Conservation (phyloP, 2,329 filamentous ascomycete species). For the Calonectria ilicicola region DNA sequence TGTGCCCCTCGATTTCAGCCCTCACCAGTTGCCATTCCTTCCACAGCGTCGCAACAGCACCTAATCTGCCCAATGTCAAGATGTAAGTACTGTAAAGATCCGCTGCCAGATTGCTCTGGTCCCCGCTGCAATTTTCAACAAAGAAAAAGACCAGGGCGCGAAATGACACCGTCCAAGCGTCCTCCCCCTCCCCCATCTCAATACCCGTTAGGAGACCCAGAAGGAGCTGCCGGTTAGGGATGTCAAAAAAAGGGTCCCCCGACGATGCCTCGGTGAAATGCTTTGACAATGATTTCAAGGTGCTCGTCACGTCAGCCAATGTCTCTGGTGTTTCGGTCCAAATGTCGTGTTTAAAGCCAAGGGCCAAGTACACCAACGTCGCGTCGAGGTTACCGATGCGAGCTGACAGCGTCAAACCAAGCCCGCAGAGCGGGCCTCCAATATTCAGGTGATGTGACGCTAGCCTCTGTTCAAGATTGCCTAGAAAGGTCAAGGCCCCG, state of each 20-base stretch:
- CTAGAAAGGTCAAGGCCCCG: conserved; percentile 51
- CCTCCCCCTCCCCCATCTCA: conserved; percentile 37
- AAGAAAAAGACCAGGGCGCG: conserved; percentile 34
- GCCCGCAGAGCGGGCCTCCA: conserved; percentile 43
- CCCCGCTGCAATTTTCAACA: conserved; percentile 11
- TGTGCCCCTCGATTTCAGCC: conserved; percentile 7
- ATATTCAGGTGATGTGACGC: conserved; percentile 37
- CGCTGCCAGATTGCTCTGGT: conserved; percentile 8
- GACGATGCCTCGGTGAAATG: conserved; percentile 20
- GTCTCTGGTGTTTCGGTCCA: conserved; percentile 27
- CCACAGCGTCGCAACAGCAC: conserved; percentile 46
- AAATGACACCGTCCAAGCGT: conserved; percentile 39
- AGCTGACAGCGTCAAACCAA: conserved; percentile 48
- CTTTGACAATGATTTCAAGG: conserved; percentile 32
- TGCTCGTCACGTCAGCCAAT: conserved; percentile 35
- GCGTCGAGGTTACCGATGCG: conserved; percentile 38
- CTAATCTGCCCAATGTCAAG: conserved; percentile 44
- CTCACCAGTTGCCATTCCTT: conserved; percentile 43
- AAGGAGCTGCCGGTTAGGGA: conserved; percentile 38
- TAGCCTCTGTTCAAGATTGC: conserved; percentile 54
- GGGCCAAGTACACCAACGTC: conserved; percentile 40
- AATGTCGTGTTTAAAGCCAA: conserved; percentile 30
- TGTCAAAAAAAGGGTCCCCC: conserved; percentile 8
- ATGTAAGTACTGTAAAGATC: conserved; percentile 44
- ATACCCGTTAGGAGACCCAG: conserved; percentile 46